Evolutionary conservation across 495 filamentous ascomycete genomes (phyloP), one percentile per base, ranked within the genome.

Genomic region (Letharia columbiana): DNA sequence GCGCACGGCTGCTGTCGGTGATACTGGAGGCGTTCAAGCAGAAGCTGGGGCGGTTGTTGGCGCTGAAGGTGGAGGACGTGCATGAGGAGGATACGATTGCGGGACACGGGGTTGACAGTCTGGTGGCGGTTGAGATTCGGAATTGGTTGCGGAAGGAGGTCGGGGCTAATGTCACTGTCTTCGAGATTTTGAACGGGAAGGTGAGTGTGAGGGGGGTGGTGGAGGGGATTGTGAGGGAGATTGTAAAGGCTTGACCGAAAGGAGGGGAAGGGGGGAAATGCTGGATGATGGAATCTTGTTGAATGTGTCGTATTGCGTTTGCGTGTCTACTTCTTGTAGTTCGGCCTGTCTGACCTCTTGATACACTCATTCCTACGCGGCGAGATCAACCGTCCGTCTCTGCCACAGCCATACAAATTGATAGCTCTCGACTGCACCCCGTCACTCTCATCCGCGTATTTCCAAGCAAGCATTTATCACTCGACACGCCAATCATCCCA

Each of bases 51-150:
- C 39, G 74, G 75, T 39, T 74, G 12, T 60, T 82, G 49, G 63
- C 70, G 1, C 61, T 66, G n/a, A 73, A 74, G 42, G 54, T 81
- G 12, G 73, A 73, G 13, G 72, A 74, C n/a, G 64, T 73, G 44
- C 64, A 68, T n/a, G 73, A 77, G 18, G 75, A 77, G 10, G 72
- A 73, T 4, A 71, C 80, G 10, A 75, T 82, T 45, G 56, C 72
- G 1, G 60, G 62, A 49, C 76, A 81, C 67, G 80, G 81, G 9
- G 72, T 86, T 1, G 72, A 73, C 61, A 78, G 76, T 10, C 70
- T 80, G 13, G 76, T 76, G 57, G 75, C 76, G 3, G 72, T 77
- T 11, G 75, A 76, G 5, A 65, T 80, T 12, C 75, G 77, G 23
- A 78, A 77, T 60, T 79, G 77, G 77, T 67, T 79, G 3, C 20